phyloP scores from a whole-genome alignment of 2,329 filamentous ascomycete species.

The Stemphylium vesicarium region DNA sequence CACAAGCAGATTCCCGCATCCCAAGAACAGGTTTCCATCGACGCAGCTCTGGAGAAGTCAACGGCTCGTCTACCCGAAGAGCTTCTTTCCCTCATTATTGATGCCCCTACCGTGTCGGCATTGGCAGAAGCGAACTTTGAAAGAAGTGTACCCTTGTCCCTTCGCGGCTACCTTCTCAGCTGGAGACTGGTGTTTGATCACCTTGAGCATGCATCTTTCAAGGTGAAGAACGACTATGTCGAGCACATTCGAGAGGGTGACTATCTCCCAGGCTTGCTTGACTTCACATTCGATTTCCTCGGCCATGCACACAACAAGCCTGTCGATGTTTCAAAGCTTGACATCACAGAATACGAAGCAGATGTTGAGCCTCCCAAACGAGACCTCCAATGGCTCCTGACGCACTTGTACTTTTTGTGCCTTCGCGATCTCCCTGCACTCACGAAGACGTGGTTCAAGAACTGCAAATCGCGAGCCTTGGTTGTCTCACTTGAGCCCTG shows the following conservation, averaged over 20 bases:
- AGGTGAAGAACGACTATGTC: slow-evolving; percentile 81
- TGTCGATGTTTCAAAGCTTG: slow-evolving; percentile 72
- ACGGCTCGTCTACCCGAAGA: slow-evolving; percentile 80
- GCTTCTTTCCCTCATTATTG: slow-evolving; percentile 80
- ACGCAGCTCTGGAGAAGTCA: slow-evolving; percentile 73
- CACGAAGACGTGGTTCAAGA: slow-evolving; percentile 84
- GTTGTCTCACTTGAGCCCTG: slow-evolving; percentile 79
- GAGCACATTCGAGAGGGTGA: slow-evolving; percentile 78
- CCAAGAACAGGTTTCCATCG: slow-evolving; percentile 83
- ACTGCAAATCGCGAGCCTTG: slow-evolving; percentile 79
- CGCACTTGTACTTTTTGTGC: slow-evolving; percentile 83
- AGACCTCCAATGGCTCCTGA: slow-evolving; percentile 81
- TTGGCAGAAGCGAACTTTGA: slow-evolving; percentile 70
- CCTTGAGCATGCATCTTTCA: slow-evolving; percentile 77
- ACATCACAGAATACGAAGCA: slow-evolving; percentile 69
- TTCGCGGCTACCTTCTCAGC: slow-evolving; percentile 82
- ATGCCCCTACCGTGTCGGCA: slow-evolving; percentile 73
- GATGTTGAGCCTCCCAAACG: slow-evolving; percentile 68
- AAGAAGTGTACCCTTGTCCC: slow-evolving; percentile 67
- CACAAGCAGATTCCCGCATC: slow-evolving; percentile 77
- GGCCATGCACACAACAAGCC: slow-evolving; percentile 77
- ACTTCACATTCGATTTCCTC: slow-evolving; percentile 84
- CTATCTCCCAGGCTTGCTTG: slow-evolving; percentile 71
- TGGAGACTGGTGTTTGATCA: slow-evolving; percentile 93
- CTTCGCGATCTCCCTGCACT: slow-evolving; percentile 79